phyloP scores from a whole-genome alignment of 768 basidiomycete genomes.

The Mycena amicta region DNA sequence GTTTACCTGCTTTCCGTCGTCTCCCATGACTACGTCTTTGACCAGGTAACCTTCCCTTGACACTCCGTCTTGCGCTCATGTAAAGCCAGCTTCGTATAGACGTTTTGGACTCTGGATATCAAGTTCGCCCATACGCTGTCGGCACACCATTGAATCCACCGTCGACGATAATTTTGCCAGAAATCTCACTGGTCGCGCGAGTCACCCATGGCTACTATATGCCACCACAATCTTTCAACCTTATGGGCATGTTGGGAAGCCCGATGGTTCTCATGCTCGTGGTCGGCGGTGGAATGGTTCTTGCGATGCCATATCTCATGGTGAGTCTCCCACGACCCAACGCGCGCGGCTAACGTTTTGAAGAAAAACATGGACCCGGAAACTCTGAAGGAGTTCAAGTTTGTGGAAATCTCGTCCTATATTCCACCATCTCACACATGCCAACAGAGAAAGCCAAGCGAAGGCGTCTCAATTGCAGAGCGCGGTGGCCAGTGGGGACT shows the following conservation, averaged over 20 bases:
- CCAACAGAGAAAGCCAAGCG: conserved; percentile 53
- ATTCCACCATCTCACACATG: background rate
- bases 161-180: conserved; percentile 53
- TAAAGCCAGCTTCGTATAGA: conserved; percentile 66
- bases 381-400: conserved; percentile 56
- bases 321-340: conserved; percentile 38
- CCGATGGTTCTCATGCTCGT: conserved; percentile 87
- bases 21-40: conserved; percentile 69
- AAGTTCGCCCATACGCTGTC: conserved; percentile 64
- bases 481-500: conserved; percentile 59
- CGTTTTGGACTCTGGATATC: conserved; percentile 46
- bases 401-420: background rate
- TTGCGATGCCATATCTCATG: conserved; percentile 77
- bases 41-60: conserved; percentile 51
- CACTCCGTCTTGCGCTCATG: conserved; percentile 1
- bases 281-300: conserved; percentile 63
- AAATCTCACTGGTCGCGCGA: conserved; percentile 57
- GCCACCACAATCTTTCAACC: conserved; percentile 71
- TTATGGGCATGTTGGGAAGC: conserved; percentile 75
- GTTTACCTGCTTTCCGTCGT: conserved; percentile 70
- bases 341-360: background rate
- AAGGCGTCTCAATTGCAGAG: conserved; percentile 57
- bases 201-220: conserved; percentile 66
- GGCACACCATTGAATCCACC: conserved; percentile 71
- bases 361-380: conserved; percentile 82